Conservation (phyloP, 352 stramenopile genomes). For the Phytopythium sindhum region DNA sequence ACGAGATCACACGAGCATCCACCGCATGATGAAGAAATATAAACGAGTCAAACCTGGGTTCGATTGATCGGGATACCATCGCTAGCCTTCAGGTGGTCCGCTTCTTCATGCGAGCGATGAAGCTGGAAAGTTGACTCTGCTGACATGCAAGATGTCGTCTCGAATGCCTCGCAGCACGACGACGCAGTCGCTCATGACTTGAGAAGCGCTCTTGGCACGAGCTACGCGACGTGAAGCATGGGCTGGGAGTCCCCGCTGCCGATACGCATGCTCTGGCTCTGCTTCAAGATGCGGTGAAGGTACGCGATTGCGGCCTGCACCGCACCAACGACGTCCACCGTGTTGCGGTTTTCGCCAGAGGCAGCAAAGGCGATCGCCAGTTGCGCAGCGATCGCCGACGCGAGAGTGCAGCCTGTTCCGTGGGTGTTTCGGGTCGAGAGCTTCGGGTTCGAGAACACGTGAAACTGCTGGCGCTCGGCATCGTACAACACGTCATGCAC, state of each 20-base stretch:
- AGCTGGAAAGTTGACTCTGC: not conserved
- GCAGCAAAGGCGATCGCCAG: slow-evolving; percentile 40
- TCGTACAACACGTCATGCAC: slow-evolving; percentile 44
- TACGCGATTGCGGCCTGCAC: slow-evolving; percentile 38
- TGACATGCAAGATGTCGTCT: not conserved
- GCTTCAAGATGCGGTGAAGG: slow-evolving; percentile 32
- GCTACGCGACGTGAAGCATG: slow-evolving; percentile 41
- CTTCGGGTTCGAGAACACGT: slow-evolving; percentile 33
- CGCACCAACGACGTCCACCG: slow-evolving; percentile 27
- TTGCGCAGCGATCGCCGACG: slow-evolving; percentile 86
- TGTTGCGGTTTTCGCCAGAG: slow-evolving; percentile 20
- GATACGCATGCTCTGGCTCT: slow-evolving; percentile 30
- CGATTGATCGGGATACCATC: not conserved
- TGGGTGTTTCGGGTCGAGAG: slow-evolving; percentile 45
- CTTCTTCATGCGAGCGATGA: not conserved
- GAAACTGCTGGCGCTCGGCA: slow-evolving; percentile 12
- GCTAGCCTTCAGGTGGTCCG: not conserved
- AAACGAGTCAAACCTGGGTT: not conserved
- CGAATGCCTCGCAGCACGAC: no score
- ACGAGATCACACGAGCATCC: not conserved
- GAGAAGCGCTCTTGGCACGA: not conserved
- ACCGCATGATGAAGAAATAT: not conserved
- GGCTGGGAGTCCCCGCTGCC: slow-evolving; percentile 33
- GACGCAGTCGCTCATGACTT: not conserved
- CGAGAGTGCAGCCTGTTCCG: slow-evolving; percentile 94